Conservation (phyloP, 495 filamentous ascomycete species). For the Penicillium samsonianum region DNA sequence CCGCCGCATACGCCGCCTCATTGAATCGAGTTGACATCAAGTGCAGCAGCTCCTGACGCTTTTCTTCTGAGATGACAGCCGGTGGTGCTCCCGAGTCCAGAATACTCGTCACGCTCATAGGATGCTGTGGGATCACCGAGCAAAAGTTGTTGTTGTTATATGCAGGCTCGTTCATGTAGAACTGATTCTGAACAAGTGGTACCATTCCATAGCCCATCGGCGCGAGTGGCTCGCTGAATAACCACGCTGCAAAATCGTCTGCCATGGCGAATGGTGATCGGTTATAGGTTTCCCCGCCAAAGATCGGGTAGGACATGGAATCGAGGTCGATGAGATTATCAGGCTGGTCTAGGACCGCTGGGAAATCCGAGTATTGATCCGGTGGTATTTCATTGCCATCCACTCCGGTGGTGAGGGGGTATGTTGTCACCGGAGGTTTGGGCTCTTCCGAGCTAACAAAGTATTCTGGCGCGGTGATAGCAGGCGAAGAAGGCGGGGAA, state of each 20-base stretch:
- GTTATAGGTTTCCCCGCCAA: constrained; percentile 76
- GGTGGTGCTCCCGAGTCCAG: constrained; percentile 81
- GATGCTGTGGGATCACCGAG: constrained; percentile 56
- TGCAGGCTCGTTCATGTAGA: constrained; percentile 43
- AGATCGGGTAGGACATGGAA: constrained; percentile 75
- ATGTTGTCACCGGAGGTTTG: constrained; percentile 22
- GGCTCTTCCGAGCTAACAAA: constrained; percentile 20
- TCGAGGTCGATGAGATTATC: constrained; percentile 52
- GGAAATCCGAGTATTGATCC: constrained; percentile 34
- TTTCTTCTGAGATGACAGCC: constrained; percentile 81
- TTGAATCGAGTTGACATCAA: constrained; percentile 82
- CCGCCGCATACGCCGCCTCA: constrained; percentile 73
- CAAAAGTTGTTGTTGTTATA: constrained; percentile 40
- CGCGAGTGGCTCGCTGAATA: constrained; percentile 70
- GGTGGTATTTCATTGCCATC: constrained; percentile 24
- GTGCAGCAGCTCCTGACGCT: constrained; percentile 79
- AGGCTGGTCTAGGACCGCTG: constrained; percentile 17
- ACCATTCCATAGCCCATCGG: constrained; percentile 44
- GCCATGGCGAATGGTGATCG: constrained; percentile 87
- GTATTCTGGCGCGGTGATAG: constrained; percentile 27
- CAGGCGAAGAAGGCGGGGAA: constrained; percentile 25
- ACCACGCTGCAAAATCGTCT: constrained; percentile 88
- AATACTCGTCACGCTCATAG: constrained; percentile 90
- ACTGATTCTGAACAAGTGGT: constrained; percentile 42
- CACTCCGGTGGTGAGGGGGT: constrained; percentile 33